These are phyloP conservation scores for Hygrophoropsis aurantiaca DNA, from an alignment of 768 basidiomycete species.

Conservation along the genomic window DNA sequence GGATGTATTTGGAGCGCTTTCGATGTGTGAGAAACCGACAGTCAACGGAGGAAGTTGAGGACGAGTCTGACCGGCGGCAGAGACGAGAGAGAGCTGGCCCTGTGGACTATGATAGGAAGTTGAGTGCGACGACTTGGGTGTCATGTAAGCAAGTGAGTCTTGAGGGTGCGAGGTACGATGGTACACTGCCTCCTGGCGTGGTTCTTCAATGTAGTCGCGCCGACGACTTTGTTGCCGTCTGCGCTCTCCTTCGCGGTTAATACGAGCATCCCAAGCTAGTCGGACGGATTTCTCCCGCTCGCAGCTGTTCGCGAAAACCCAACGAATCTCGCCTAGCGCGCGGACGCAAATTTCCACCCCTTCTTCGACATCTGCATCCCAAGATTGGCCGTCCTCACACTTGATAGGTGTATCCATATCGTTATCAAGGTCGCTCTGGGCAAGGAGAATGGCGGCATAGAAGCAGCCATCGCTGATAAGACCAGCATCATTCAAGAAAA, in stretches of 20 bases:
- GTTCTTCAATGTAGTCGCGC: conserved; percentile 8
- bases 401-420: conserved; percentile 37
- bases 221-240: conserved; percentile 18
- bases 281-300: conserved; percentile 67
- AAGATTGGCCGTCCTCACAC: conserved; percentile 13
- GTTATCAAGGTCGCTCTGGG: conserved; percentile 54
- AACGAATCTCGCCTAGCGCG: conserved; percentile 80
- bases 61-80: conserved; percentile 39
- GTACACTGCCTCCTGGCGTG: conserved; percentile 19
- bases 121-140: conserved; percentile 17
- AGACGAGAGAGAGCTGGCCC: conserved; percentile 26
- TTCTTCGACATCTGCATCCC: conserved; percentile 31
- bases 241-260: conserved; percentile 31
- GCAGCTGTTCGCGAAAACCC: conserved; percentile 75
- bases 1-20: conserved; percentile 54
- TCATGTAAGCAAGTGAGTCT: conserved; percentile 25
- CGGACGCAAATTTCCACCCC: conserved; percentile 55
- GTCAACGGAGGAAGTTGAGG: conserved; percentile 48
- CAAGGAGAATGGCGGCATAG: conserved; percentile 79
- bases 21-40: conserved; percentile 38
- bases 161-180: conserved; percentile 23
- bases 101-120: conserved; percentile 4
- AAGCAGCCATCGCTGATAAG: conserved; percentile 88
- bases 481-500: conserved; percentile 86
- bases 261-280: conserved; percentile 42